Conservation (phyloP, 768 basidiomycete genomes). For the Omphalotus guepiniiformis region DNA sequence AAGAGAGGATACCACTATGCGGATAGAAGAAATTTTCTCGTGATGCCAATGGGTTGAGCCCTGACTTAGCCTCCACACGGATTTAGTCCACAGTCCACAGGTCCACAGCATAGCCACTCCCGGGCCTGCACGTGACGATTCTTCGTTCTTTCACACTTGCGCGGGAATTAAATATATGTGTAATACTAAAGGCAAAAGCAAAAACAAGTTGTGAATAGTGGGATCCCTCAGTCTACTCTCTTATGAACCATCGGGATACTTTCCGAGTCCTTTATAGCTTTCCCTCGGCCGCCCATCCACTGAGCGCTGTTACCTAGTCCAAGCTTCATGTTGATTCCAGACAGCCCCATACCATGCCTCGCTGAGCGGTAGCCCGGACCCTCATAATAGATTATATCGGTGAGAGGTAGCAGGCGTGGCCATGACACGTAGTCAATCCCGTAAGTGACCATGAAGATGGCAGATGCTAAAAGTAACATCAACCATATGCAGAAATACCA, state of each 20-base stretch:
- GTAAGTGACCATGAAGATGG: conserved; percentile 73
- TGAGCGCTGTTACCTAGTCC: conserved; percentile 15
- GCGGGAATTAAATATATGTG: too few relatives aligned
- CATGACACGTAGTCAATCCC: conserved; percentile 95
- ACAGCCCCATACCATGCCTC: conserved; percentile 72
- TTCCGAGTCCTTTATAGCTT: conserved; percentile 24
- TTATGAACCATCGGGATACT: conserved; percentile 14
- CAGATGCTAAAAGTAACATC: conserved; percentile 52
- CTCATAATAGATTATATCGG: conserved; percentile 81
- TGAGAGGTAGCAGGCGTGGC: conserved; percentile 82
- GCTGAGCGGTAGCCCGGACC: conserved; percentile 85
- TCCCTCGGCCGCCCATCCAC: conserved; percentile 10
- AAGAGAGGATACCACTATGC: too few relatives aligned
- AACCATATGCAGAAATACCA: conserved; percentile 88
- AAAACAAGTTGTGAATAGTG: too few relatives aligned
- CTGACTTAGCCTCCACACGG: too few relatives aligned
- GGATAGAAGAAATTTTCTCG: too few relatives aligned
- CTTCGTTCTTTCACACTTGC: too few relatives aligned
- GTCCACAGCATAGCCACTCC: too few relatives aligned
- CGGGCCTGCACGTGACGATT: too few relatives aligned
- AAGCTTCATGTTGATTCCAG: conserved; percentile 2
- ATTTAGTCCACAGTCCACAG: too few relatives aligned
- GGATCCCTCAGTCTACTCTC: conserved; percentile 1
- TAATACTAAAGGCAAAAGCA: too few relatives aligned
- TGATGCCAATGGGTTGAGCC: too few relatives aligned